A percentile compares a stretch with the other conserved stretches of the same genome.
These are phyloP conservation scores for Penicillium salamii DNA, from an alignment of 495 filamentous ascomycete species.

Conservation along the genomic window DNA sequence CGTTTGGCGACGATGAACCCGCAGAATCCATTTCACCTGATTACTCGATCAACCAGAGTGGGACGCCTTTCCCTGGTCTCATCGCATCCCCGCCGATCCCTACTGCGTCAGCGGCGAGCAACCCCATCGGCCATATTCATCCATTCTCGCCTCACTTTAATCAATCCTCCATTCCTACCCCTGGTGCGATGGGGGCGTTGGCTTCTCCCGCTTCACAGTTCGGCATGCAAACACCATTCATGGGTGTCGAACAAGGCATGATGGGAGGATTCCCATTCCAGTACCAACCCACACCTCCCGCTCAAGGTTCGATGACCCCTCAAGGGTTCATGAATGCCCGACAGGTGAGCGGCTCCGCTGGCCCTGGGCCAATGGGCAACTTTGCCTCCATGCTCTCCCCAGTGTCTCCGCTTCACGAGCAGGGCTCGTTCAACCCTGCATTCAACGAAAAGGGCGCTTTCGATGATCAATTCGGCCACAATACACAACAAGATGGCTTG, in stretches of 20 bases:
- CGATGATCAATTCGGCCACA: conserved; percentile 19
- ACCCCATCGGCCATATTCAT: conserved; percentile 35
- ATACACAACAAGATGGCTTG: conserved; percentile 26
- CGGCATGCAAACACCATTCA: conserved; percentile 40
- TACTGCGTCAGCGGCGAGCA: conserved; percentile 43
- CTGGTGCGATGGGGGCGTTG: conserved; percentile 56
- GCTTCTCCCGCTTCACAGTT: conserved; percentile 55
- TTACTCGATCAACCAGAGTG: conserved; percentile 57
- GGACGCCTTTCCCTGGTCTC: conserved; percentile 53
- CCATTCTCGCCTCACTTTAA: conserved; percentile 46
- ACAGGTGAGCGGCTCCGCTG: conserved; percentile 27
- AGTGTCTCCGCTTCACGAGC: conserved; percentile 44
- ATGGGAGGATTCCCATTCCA: conserved; percentile 38
- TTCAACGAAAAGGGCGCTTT: conserved; percentile 31
- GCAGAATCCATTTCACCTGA: conserved; percentile 71
- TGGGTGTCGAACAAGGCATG: conserved; percentile 41
- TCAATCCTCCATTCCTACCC: conserved; percentile 51
- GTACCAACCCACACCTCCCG: conserved; percentile 46
- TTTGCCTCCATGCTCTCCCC: conserved; percentile 45
- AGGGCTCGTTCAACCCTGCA: conserved; percentile 31
- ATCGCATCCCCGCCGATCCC: conserved; percentile 56
- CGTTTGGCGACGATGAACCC: conserved; percentile 67
- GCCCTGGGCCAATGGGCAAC: conserved; percentile 34
- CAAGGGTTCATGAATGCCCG: conserved; percentile 44
- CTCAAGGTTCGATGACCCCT: conserved; percentile 42